Percentiles rank a stretch among this genome's conserved stretches.
phyloP scores from a whole-genome alignment of 2,329 filamentous ascomycete species.

The Colletotrichum musae region DNA sequence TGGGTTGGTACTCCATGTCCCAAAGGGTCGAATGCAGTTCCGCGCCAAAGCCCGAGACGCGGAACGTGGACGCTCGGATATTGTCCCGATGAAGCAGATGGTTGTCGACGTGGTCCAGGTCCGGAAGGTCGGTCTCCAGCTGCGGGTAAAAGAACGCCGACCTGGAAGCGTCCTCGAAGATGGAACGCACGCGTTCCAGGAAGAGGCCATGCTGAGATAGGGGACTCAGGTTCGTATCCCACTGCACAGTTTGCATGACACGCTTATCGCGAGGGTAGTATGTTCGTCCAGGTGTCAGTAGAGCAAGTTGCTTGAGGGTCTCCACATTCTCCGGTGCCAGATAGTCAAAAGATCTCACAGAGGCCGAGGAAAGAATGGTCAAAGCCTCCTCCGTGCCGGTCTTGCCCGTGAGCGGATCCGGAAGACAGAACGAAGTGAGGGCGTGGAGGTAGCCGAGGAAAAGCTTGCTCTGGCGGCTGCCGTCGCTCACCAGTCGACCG shows the following conservation, averaged over 20 bases:
- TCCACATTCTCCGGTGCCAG: constrained; percentile 54
- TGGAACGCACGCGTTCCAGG: constrained; percentile 48
- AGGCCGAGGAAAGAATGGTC: constrained; percentile 61
- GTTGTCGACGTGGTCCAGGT: neutral
- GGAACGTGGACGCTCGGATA: constrained; percentile 58
- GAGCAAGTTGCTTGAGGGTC: constrained; percentile 55
- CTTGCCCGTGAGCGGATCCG: constrained; percentile 61
- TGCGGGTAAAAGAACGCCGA: constrained; percentile 9
- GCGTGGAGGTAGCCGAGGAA: constrained; percentile 67
- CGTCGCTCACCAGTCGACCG: constrained; percentile 64
- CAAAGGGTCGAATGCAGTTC: constrained; percentile 37
- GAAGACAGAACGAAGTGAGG: constrained; percentile 65
- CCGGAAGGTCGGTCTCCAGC: neutral
- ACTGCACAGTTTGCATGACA: constrained; percentile 64
- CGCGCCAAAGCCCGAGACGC: constrained; percentile 47
- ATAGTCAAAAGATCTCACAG: constrained; percentile 61
- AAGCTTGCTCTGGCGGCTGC: constrained; percentile 65
- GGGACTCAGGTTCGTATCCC: constrained; percentile 55
- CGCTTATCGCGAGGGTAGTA: constrained; percentile 61
- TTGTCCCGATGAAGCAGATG: constrained; percentile 43
- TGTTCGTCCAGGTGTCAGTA: constrained; percentile 56
- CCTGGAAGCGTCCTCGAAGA: constrained; percentile 50
- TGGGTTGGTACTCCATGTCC: constrained; percentile 39
- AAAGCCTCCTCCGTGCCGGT: constrained; percentile 71
- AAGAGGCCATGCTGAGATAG: constrained; percentile 63